A percentile compares a stretch with the other conserved stretches of the same genome.
Conservation (phyloP, 192 early-diverging fungal species). For the Coemansia sp. region DNA sequence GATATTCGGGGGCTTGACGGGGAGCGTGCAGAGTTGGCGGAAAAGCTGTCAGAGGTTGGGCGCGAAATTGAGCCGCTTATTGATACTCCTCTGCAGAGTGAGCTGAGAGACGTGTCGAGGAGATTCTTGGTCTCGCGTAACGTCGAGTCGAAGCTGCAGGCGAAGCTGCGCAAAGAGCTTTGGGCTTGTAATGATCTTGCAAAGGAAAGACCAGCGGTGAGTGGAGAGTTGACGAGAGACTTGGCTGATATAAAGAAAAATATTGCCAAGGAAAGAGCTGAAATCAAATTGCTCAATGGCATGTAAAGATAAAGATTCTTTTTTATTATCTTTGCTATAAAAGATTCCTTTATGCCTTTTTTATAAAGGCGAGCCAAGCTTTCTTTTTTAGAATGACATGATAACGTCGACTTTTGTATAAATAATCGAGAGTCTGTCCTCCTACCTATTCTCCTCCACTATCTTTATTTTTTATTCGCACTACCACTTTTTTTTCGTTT, state of each 20-base stretch:
- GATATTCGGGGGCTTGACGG: slow-evolving; percentile 25
- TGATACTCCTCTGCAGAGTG: slow-evolving; percentile 16
- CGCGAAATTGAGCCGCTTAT: slow-evolving; percentile 16
- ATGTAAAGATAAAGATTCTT: no score
- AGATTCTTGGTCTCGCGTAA: neutral
- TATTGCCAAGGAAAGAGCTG: slow-evolving; percentile 1
- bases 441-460: neutral
- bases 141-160: slow-evolving; percentile 11
- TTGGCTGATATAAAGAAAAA: slow-evolving; percentile 2
- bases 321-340: no score
- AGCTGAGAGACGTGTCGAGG: slow-evolving; percentile 17
- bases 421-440: neutral
- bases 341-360: neutral
- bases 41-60: slow-evolving; percentile 4
- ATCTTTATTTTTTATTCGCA: neutral
- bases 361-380: neutral
- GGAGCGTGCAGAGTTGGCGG: slow-evolving; percentile 21
- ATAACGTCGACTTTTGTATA: neutral
- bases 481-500: neutral
- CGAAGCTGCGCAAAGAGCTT: slow-evolving; percentile 16
- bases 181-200: slow-evolving; percentile 2
- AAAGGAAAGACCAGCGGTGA: neutral
- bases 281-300: neutral
- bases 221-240: neutral
- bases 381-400: neutral